Conservation (phyloP, 208 protist species). For the Porcisia deanei region DNA sequence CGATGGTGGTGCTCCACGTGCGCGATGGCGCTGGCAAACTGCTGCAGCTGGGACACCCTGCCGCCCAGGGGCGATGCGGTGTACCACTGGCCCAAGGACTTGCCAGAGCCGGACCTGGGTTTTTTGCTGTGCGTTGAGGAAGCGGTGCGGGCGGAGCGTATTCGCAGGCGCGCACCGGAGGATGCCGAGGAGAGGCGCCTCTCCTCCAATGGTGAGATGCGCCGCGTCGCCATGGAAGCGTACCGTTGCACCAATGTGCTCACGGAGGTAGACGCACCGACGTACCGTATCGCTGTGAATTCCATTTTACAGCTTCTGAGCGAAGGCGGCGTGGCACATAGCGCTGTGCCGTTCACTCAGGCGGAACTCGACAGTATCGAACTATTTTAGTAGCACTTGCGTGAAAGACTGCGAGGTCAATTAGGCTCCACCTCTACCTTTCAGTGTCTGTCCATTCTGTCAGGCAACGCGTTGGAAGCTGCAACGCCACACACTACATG, state of each 20-base stretch:
- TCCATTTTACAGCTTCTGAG: slow-evolving; percentile 41
- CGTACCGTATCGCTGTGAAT: slow-evolving; percentile 58
- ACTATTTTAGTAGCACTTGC: slow-evolving; percentile 28
- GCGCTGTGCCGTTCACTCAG: slow-evolving; percentile 36
- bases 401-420: no score
- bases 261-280: slow-evolving; percentile 35
- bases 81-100: slow-evolving; percentile 64
- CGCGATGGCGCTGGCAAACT: slow-evolving; percentile 72
- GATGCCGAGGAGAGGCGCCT: slow-evolving; percentile 67
- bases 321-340: slow-evolving; percentile 23
- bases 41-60: slow-evolving; percentile 23
- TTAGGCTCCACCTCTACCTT: not conserved
- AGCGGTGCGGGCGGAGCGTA: slow-evolving; percentile 48
- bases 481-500: no score
- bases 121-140: slow-evolving; percentile 63
- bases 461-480: not conserved
- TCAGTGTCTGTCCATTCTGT: not conserved
- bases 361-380: slow-evolving; percentile 43
- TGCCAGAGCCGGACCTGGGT: slow-evolving; percentile 29
- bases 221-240: slow-evolving; percentile 50
- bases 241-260: slow-evolving; percentile 53
- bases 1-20: slow-evolving; percentile 83
- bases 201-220: slow-evolving; percentile 49
- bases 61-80: slow-evolving; percentile 37
- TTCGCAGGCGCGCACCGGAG: slow-evolving; percentile 53